Conservation (phyloP, 129 eudicot genomes). For the carrot (Daucus carota) region DH1_v3.0 NC_030387.2:541001-541500, state of each 20-base stretch:
- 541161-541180: constrained; percentile 42
- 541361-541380: constrained; percentile 61
- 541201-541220: constrained; percentile 42
- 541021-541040: neutral
- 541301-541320: constrained; percentile 41
- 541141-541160: constrained; percentile 2
- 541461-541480: constrained; percentile 58
- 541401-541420: constrained; percentile 54
- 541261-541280: constrained; percentile 38
- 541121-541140: neutral
- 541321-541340: constrained; percentile 17
- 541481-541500: constrained; percentile 55
- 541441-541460: constrained; percentile 41
- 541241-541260: constrained; percentile 38
- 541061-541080: neutral
- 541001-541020: neutral
- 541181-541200: constrained; percentile 46
- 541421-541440: constrained; percentile 32
- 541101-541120: neutral
- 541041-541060: neutral
- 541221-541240: constrained; percentile 59
- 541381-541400: constrained; percentile 50
- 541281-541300: constrained; percentile 38
- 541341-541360: constrained; percentile 28
- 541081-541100: neutral